Percentiles rank a stretch among this genome's conserved stretches.
phyloP scores from a whole-genome alignment of 352 stramenopile genomes.

The Pythium phragmitis region DNA sequence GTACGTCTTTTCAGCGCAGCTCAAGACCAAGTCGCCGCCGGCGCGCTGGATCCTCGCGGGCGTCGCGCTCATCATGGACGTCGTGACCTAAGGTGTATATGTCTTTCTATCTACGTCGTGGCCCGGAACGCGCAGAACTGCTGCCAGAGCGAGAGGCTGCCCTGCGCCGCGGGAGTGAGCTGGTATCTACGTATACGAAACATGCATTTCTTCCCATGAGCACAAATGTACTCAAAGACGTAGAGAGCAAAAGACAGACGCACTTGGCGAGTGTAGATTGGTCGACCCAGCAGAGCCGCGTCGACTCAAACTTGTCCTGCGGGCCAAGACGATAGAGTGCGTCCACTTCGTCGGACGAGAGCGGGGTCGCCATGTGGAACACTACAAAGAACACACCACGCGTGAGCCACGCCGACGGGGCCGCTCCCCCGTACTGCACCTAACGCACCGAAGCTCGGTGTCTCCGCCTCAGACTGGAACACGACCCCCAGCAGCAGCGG shows the following conservation, averaged over 20 bases:
- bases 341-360: conserved; percentile 20
- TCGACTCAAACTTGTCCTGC: conserved; percentile 37
- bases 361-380: conserved; percentile 51
- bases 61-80: conserved; percentile 96
- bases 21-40: conserved; percentile 96
- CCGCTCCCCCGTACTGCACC: no score
- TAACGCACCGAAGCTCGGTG: conserved; percentile 68
- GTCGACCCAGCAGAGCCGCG: conserved; percentile 48
- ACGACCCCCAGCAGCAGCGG: conserved; percentile 73
- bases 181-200: background rate
- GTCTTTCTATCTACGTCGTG: background rate
- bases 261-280: conserved; percentile 1
- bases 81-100: conserved; percentile 33
- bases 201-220: background rate
- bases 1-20: conserved; percentile 97
- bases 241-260: conserved; percentile 1
- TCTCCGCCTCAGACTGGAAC: conserved; percentile 61
- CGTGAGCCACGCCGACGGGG: background rate
- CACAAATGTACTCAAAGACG: background rate
- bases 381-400: conserved; percentile 28
- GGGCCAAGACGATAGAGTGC: conserved; percentile 26
- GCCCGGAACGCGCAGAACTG: conserved; percentile 16
- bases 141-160: conserved; percentile 27
- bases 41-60: conserved; percentile 95
- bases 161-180: conserved; percentile 25